phyloP scores from a whole-genome alignment of 169 alveolate species.

The Plasmodium blacklocki region DNA sequence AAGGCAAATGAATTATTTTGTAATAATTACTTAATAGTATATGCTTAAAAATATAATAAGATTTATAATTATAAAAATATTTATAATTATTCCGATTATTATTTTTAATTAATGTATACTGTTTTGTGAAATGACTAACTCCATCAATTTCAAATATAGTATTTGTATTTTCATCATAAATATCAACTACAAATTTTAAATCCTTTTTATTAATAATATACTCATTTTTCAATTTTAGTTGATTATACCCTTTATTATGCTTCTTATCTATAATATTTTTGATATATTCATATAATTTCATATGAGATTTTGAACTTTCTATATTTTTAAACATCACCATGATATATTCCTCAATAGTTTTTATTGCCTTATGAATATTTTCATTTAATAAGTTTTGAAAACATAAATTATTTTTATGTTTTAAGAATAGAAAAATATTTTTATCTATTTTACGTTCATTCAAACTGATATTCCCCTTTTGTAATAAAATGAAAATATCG shows the following conservation, averaged over 20 bases:
- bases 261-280: conserved; percentile 41
- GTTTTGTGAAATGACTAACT: conserved; percentile 66
- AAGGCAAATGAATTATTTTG: conserved; percentile 56
- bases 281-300: conserved; percentile 67
- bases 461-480: conserved; percentile 12
- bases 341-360: conserved; percentile 32
- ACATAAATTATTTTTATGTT: background rate
- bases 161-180: conserved; percentile 68
- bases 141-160: conserved; percentile 74
- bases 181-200: conserved; percentile 56
- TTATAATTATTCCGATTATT: background rate
- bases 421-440: conserved; percentile 17
- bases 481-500: conserved; percentile 35
- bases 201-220: conserved; percentile 42
- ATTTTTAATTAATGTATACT: conserved; percentile 21
- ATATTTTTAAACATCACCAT: conserved; percentile 23
- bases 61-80: conserved; percentile 61
- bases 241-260: background rate
- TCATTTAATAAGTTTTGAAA: conserved; percentile 14
- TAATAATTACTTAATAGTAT: conserved; percentile 41
- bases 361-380: conserved; percentile 6
- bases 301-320: conserved; percentile 65
- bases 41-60: conserved; percentile 71
- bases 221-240: conserved; percentile 37
- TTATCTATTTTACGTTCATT: conserved; percentile 42